Percentiles rank a stretch among this genome's conserved stretches.
phyloP scores from a whole-genome alignment of 1,139 yeast species.

The Lodderomyces elongisporus region DNA sequence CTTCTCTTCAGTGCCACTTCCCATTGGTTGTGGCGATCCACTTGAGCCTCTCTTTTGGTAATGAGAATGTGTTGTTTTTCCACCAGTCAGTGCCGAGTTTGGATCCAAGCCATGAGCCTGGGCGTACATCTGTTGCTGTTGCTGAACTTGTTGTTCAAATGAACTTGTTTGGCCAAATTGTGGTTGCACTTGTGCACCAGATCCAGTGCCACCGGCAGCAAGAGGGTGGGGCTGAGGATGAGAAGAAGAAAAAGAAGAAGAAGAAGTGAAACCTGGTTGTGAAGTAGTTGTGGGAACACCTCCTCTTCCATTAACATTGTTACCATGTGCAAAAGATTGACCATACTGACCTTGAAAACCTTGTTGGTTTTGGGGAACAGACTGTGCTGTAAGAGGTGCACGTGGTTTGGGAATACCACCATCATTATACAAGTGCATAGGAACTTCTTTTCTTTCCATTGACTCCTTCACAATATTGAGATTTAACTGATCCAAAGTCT shows the following conservation, averaged over 20 bases:
- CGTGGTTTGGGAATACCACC: slow-evolving; percentile 12
- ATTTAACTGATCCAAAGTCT: slow-evolving; percentile 29
- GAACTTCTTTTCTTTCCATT: slow-evolving; percentile 28
- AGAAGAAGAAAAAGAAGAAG: neutral
- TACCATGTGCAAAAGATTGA: no score
- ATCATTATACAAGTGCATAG: slow-evolving; percentile 30
- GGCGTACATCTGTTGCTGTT: slow-evolving; percentile 4
- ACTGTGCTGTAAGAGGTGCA: slow-evolving; percentile 5
- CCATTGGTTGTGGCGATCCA: neutral
- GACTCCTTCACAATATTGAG: slow-evolving; percentile 26
- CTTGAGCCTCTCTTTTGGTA: slow-evolving; percentile 23
- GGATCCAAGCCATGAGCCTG: slow-evolving; percentile 3
- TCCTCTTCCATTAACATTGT: no score
- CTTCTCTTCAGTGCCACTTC: slow-evolving; percentile 1
- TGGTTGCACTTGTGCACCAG: slow-evolving; percentile 1
- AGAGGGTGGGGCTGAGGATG: slow-evolving; percentile 1
- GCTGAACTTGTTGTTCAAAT: slow-evolving; percentile 4
- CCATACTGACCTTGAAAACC: slow-evolving; percentile 4
- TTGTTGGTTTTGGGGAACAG: slow-evolving; percentile 7
- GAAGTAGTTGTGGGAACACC: no score
- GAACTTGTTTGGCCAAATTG: slow-evolving; percentile 5
- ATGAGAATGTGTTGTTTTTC: slow-evolving; percentile 19
- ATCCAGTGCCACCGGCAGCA: slow-evolving; percentile 1
- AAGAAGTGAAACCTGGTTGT: no score
- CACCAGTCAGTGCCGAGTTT: neutral